These are phyloP conservation scores for Nicotiana noctiflora DNA, from an alignment of 257 asterid genomes.

Conservation along the genomic window DNA sequence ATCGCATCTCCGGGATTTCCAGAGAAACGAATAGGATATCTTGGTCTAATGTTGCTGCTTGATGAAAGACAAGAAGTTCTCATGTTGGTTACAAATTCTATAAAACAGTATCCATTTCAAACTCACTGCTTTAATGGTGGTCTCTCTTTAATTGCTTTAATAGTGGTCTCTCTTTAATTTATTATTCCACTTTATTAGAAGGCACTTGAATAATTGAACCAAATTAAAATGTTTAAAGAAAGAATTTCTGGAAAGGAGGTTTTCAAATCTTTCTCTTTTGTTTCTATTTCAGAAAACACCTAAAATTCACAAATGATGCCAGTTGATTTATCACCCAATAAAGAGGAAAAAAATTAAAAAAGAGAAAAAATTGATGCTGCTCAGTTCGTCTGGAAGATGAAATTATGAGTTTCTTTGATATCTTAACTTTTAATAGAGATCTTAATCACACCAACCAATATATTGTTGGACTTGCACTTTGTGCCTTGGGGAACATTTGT, in stretches of 20 bases:
- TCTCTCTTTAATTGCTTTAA: not conserved
- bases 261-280: not conserved
- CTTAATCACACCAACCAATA: conserved; percentile 91
- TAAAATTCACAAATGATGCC: not conserved
- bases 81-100: conserved; percentile 97
- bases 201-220: not conserved
- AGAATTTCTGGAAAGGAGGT: not conserved
- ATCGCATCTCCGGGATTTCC: conserved; percentile 99
- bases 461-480: conserved; percentile 97
- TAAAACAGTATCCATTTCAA: conserved; percentile 76
- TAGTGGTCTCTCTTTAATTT: not conserved
- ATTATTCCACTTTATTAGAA: not conserved
- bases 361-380: not conserved
- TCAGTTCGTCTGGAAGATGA: not conserved
- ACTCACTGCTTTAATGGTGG: not conserved
- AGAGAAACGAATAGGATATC: conserved; percentile 98
- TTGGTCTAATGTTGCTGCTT: conserved; percentile 96
- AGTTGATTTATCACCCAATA: not conserved
- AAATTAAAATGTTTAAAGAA: not conserved
- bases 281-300: not conserved
- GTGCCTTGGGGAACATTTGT: conserved; percentile 96
- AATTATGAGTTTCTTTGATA: conserved; percentile 12
- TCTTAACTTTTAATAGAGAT: conserved; percentile 78
- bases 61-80: conserved; percentile 99
- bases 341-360: not conserved